A percentile compares a stretch with the other conserved stretches of the same genome.
phyloP scores from a whole-genome alignment of 2,329 filamentous ascomycete species.

The Xylaria multiplex region DNA sequence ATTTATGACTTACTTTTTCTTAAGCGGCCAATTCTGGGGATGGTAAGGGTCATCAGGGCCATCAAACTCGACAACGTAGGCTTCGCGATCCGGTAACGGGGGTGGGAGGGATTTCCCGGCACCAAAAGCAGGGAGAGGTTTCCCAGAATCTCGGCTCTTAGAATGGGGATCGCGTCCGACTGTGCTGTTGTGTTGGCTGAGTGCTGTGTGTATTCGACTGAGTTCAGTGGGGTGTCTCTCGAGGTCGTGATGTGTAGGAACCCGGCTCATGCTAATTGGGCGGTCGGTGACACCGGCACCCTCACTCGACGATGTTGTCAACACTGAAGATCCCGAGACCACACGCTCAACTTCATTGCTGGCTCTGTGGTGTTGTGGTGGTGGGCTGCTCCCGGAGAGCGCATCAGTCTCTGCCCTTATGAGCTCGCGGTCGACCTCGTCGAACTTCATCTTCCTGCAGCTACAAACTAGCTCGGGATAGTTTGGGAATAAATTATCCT shows the following conservation, averaged over 20 bases:
- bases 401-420: constrained; percentile 59
- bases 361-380: constrained; percentile 48
- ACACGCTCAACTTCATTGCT: constrained; percentile 70
- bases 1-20: constrained; percentile 73
- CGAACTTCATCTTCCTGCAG: constrained; percentile 48
- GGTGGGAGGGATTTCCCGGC: constrained; percentile 80
- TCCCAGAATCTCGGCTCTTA: constrained; percentile 61
- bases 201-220: constrained; percentile 75
- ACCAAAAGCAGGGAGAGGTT: constrained; percentile 74
- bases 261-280: constrained; percentile 64
- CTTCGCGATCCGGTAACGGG: constrained; percentile 73
- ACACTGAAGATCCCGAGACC: constrained; percentile 62
- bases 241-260: constrained; percentile 73
- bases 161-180: constrained; percentile 67
- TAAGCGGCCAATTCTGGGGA: constrained; percentile 85
- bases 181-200: constrained; percentile 76
- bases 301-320: constrained; percentile 59
- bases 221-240: constrained; percentile 76
- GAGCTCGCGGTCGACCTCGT: constrained; percentile 65
- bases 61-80: constrained; percentile 87
- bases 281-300: constrained; percentile 49
- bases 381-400: constrained; percentile 12
- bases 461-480: neutral
- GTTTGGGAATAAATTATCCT: neutral
- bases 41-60: constrained; percentile 85